These are phyloP conservation scores for Plasmodium inui DNA, from an alignment of 169 alveolate genomes.

Conservation along the genomic window DNA sequence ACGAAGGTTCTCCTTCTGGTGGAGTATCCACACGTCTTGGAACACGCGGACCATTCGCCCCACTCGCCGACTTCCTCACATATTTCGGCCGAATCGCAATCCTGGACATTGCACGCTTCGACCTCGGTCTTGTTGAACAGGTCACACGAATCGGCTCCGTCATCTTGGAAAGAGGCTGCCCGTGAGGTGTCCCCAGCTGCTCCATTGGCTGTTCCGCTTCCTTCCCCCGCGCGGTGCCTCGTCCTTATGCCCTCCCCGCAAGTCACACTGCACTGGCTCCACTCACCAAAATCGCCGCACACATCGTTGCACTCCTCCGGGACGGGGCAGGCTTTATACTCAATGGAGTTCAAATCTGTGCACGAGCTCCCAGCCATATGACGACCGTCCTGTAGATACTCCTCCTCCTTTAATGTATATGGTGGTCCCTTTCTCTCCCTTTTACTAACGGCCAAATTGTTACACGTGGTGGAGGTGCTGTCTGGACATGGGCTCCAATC, in stretches of 20 bases:
- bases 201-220: no score
- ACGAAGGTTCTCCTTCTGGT: conserved; percentile 32
- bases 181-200: not conserved
- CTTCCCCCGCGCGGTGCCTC: conserved; percentile 14
- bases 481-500: conserved; percentile 71
- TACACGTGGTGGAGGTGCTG: not conserved
- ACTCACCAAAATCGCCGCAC: conserved; percentile 73
- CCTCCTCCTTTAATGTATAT: conserved; percentile 62
- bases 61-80: conserved; percentile 70
- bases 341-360: conserved; percentile 44
- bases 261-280: conserved; percentile 59
- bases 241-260: conserved; percentile 64
- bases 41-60: conserved; percentile 67
- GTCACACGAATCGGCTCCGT: conserved; percentile 5
- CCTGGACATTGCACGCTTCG: conserved; percentile 66
- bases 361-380: conserved; percentile 37
- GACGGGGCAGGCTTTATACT: conserved; percentile 45
- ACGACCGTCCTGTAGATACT: not conserved
- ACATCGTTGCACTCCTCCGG: conserved; percentile 38
- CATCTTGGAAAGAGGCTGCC: not conserved
- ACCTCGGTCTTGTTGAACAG: conserved; percentile 44
- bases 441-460: conserved; percentile 18
- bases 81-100: conserved; percentile 27
- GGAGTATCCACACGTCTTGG: conserved; percentile 72
- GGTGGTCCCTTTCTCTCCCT: conserved; percentile 67